Evolutionary conservation across 208 protist genomes (phyloP).

Genomic region (Leishmania amazonensis): DNA sequence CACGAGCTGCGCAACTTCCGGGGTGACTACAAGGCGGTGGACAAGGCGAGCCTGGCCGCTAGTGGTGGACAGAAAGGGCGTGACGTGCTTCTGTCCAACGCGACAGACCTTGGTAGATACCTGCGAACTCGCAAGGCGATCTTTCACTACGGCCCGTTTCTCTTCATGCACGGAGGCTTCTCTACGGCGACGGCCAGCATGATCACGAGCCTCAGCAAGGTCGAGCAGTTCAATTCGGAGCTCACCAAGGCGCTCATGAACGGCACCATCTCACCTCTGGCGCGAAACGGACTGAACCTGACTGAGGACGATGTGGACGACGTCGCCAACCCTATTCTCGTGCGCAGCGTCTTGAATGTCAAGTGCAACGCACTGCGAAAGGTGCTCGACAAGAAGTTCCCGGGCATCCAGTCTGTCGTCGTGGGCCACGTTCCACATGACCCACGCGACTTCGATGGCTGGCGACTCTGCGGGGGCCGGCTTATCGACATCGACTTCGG

Average conservation of each 20-base stretch:
- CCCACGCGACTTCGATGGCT: conserved; percentile 76
- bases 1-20: conserved; percentile 92
- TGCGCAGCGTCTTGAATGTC: conserved; percentile 82
- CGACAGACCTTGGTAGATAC: conserved; percentile 69
- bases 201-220: conserved; percentile 71
- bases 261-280: conserved; percentile 65
- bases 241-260: conserved; percentile 67
- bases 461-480: conserved; percentile 69
- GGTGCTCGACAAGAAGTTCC: conserved; percentile 77
- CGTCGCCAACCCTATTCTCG: conserved; percentile 86
- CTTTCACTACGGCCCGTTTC: conserved; percentile 78
- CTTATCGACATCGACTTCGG: conserved; percentile 92
- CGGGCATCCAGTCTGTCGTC: conserved; percentile 80
- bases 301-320: conserved; percentile 63
- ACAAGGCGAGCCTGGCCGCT: conserved; percentile 47
- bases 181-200: conserved; percentile 71
- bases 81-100: conserved; percentile 66
- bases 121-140: conserved; percentile 78
- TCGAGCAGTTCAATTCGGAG: conserved; percentile 81
- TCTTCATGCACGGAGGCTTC: conserved; percentile 93
- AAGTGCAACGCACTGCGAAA: conserved; percentile 73
- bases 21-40: conserved; percentile 80
- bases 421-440: conserved; percentile 91
- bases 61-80: conserved; percentile 67
- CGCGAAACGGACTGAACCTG: conserved; percentile 59